Conservation (phyloP, 2,329 filamentous ascomycete species). For the Fusarium udum region DNA sequence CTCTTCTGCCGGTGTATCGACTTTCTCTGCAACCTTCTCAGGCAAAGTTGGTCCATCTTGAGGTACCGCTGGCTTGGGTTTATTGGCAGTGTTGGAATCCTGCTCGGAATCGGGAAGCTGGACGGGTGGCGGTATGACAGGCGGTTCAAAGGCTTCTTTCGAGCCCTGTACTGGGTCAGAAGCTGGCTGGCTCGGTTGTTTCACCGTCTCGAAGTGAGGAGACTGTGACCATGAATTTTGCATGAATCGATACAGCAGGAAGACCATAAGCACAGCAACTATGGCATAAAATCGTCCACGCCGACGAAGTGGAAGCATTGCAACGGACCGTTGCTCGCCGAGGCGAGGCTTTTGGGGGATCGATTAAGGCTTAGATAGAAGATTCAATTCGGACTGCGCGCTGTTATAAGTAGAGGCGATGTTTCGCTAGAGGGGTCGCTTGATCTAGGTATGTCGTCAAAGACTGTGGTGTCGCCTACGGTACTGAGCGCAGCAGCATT, state of each 20-base stretch:
- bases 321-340: slow-evolving; percentile 37
- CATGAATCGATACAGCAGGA: slow-evolving; percentile 62
- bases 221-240: slow-evolving; percentile 52
- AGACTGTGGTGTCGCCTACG: slow-evolving; percentile 15
- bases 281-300: slow-evolving; percentile 70
- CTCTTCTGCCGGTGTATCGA: slow-evolving; percentile 6
- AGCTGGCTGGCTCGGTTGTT: slow-evolving; percentile 13
- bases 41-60: slow-evolving; percentile 12
- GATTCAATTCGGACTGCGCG: background rate
- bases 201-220: slow-evolving; percentile 18
- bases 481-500: slow-evolving; percentile 24
- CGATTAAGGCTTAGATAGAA: background rate
- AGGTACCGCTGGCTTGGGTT: slow-evolving; percentile 13
- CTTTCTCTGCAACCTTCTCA: background rate
- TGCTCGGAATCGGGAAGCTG: slow-evolving; percentile 28
- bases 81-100: slow-evolving; percentile 8
- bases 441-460: slow-evolving; percentile 9
- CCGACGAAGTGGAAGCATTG: slow-evolving; percentile 63
- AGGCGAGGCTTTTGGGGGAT: slow-evolving; percentile 36
- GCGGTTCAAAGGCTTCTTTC: slow-evolving; percentile 30
- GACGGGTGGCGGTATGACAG: slow-evolving; percentile 25
- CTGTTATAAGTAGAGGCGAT: background rate
- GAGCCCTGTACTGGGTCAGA: slow-evolving; percentile 19
- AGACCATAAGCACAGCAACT: slow-evolving; percentile 63
- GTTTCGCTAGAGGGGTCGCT: background rate